phyloP scores from a whole-genome alignment of 345 rosid species.

The Brassica cretica region DNA sequence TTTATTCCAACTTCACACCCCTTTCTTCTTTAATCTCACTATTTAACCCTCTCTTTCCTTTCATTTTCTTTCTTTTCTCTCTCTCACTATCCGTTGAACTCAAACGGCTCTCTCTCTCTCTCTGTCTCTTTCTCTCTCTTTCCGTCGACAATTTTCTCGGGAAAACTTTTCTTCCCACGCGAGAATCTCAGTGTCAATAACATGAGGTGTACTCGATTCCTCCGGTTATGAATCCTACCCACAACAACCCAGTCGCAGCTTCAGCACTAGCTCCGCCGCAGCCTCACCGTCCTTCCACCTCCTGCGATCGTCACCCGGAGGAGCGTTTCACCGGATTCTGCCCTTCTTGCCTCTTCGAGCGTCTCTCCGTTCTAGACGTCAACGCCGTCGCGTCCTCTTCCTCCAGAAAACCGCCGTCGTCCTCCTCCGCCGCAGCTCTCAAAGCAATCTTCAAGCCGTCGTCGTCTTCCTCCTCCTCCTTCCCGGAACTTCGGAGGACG shows the following conservation, averaged over 20 bases:
- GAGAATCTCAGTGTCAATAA: conserved; percentile 31
- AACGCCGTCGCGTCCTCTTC: conserved; percentile 44
- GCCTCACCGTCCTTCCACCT: conserved; percentile 82
- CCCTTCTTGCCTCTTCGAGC: conserved; percentile 96
- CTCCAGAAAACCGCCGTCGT: conserved; percentile 57
- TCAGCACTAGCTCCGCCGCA: conserved; percentile 70
- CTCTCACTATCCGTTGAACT: conserved; percentile 62
- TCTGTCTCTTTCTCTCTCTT: conserved; percentile 1
- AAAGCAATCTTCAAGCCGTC: conserved; percentile 56
- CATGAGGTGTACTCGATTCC: conserved; percentile 59
- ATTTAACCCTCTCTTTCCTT: background rate
- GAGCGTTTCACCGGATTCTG: conserved; percentile 91
- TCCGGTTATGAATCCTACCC: conserved; percentile 87
- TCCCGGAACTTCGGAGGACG: conserved; percentile 88
- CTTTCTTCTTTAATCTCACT: conserved; percentile 14
- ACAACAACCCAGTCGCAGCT: conserved; percentile 53
- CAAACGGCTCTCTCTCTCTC: conserved; percentile 53
- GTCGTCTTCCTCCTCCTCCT: conserved; percentile 28
- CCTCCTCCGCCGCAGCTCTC: conserved; percentile 54
- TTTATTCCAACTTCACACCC: conserved; percentile 24
- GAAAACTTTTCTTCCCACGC: background rate
- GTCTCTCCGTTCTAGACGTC: conserved; percentile 67
- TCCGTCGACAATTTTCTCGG: conserved; percentile 11
- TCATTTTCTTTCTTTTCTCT: conserved; percentile 6
- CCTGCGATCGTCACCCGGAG: conserved; percentile 86